Evolutionary conservation across 2,329 filamentous ascomycete genomes (phyloP), one percentile per base, ranked within the genome.

Genomic region (Ceratocystis diversiconidia): DNA sequence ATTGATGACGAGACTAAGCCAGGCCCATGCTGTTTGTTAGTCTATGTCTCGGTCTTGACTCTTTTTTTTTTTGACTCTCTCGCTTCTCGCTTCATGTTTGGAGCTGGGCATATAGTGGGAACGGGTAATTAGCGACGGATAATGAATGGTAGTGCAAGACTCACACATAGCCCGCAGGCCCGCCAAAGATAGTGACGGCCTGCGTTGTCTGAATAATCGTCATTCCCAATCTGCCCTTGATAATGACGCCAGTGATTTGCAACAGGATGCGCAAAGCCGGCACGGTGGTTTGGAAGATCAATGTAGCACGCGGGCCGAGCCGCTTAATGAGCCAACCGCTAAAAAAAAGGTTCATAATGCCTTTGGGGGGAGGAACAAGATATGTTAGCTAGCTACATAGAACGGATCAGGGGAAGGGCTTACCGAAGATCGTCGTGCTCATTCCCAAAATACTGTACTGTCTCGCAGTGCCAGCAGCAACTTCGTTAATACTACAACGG

Each of bases 151-250:
- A 17, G 44, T 7, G n/a, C 12, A 15, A 61, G 17, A 41, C 75
- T 68, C 65, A 78, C 75, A 89, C 79, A 70, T 88, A 89, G 0
- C 87, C 87, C 0, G 82, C 81, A 0, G 86, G 86, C 0, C 87
- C 87, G 0, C 87, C 87, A 1, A 89, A 69, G 17, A 89, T 76
- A 0, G 85, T 88, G 64, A 89, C 85, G 17, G 85, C 74, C 74
- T 90, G 87, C 0, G 82, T 86, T 30, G 75, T 74, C 72, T 90
- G 87, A 36, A 89, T 82, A 32, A 89, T 85, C 15, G 83, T 74
- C 70, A 89, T 87, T n/a, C 87, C 87, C 0, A 75, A 69, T 1
- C 75, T 75, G n/a, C 82, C 82, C 1, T 86, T 86, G 0, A 82
- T 76, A 32, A 82, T 74, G 10, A 89, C 85, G 3, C 84, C 86